A percentile compares a stretch with the other conserved stretches of the same genome.
Evolutionary conservation across 148 eudicot genomes (phyloP).

Genomic region (Limonium bicolor): DNA sequence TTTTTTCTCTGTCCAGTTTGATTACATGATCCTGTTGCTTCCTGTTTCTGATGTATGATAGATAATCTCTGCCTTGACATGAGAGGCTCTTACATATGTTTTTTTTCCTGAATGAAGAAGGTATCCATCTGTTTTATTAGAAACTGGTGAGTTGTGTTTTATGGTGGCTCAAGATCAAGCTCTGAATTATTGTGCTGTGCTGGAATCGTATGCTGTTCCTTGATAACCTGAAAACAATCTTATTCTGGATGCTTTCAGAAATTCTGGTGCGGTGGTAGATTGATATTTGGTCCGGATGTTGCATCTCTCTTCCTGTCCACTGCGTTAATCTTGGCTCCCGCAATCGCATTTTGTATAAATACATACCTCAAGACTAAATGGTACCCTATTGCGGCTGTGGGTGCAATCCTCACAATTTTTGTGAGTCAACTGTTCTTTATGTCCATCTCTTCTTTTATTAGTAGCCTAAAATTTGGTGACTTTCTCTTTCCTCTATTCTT

Average conservation of each 20-base stretch:
- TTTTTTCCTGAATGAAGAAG: no score
- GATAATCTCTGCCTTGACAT: no score
- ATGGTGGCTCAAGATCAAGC: no score
- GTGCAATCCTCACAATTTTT: conserved; percentile 38
- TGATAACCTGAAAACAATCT: conserved; percentile 3
- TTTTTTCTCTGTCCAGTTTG: no score
- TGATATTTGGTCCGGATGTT: conserved; percentile 79
- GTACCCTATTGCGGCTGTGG: conserved; percentile 38
- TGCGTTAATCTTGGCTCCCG: conserved; percentile 51
- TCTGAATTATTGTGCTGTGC: no score
- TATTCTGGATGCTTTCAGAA: conserved; percentile 26
- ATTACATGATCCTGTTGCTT: no score
- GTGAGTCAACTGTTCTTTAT: conserved; percentile 22
- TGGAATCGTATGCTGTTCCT: no score
- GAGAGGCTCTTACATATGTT: no score
- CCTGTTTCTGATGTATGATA: no score
- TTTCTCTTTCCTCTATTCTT: background rate
- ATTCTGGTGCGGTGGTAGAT: conserved; percentile 61
- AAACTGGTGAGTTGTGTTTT: no score
- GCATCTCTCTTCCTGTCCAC: conserved; percentile 45
- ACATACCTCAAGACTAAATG: conserved; percentile 23
- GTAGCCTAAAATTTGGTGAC: background rate
- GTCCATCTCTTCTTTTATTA: background rate
- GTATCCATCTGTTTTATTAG: no score
- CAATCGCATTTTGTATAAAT: conserved; percentile 46